A percentile compares a stretch with the other conserved stretches of the same genome.
phyloP scores from a whole-genome alignment of 1,284 basidiomycete species.

The Malassezia vespertilionis region DNA sequence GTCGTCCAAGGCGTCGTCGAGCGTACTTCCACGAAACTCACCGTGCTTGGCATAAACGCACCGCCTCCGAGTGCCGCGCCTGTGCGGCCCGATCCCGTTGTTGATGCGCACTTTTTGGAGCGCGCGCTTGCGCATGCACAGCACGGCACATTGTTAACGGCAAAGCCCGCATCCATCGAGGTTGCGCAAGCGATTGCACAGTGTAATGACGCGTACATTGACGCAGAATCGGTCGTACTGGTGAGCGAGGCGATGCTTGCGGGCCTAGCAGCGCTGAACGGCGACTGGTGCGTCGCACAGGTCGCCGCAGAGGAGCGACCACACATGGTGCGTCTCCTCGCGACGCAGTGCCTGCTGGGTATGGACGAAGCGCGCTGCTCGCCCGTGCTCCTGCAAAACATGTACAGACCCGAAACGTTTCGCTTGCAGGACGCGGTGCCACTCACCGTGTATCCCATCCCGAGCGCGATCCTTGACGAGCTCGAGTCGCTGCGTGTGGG shows the following conservation, averaged over 20 bases:
- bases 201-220: constrained; percentile 30
- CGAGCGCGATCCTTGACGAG: constrained; percentile 11
- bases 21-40: constrained; percentile 18
- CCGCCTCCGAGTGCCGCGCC: background rate
- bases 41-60: constrained; percentile 17
- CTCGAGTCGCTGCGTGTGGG: constrained; percentile 19
- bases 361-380: constrained; percentile 10
- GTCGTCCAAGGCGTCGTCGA: constrained; percentile 32
- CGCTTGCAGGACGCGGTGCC: constrained; percentile 8
- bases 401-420: constrained; percentile 29
- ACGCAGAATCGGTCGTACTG: constrained; percentile 31
- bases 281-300: constrained; percentile 66
- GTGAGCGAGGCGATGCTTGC: constrained; percentile 54
- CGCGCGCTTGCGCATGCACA: constrained; percentile 24
- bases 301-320: constrained; percentile 9
- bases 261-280: constrained; percentile 64
- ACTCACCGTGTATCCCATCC: constrained; percentile 18
- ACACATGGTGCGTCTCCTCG: constrained; percentile 29
- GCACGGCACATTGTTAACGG: constrained; percentile 8
- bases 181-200: constrained; percentile 23
- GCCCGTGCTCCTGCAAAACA: too few species aligned
- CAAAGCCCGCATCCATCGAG: background rate
- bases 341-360: too few species aligned
- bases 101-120: constrained; percentile 37
- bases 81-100: constrained; percentile 13